Base-by-base conservation (phyloP, 2,329 filamentous ascomycete species). In the Xylariaceae sp. region DNA sequence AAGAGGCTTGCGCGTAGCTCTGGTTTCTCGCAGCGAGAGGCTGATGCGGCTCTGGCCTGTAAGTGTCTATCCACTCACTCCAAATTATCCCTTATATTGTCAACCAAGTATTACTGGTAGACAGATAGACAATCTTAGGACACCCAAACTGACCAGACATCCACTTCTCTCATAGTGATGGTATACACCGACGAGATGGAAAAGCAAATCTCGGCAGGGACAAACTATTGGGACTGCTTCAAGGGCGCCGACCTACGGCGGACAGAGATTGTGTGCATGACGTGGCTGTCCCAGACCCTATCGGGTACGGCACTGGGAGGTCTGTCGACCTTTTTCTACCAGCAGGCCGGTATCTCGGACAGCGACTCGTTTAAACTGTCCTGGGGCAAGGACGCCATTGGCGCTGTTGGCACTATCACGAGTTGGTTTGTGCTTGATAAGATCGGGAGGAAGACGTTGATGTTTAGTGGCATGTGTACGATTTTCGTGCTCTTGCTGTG, bases 141-240 rank as follows among this genome's bases (percentile, higher is more conserved):
- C 21, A 12, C n/a, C 9, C 7, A 31, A 12, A 44, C 48, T 24
- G 21, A 44, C 23, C 12, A 36, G 14, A 23, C 11, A 17, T 12
- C 16, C 17, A 41, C 9, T 19, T 26, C 24, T 14, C 3, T 37
- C 31, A 26, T 71, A 58, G 74, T 78, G 68, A 76, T 79, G 71
- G 53, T 73, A 12, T 73, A 78, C 51, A 79, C 77, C 2, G 73
- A 78, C 53, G 71, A 75, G 66, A 67, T 75, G 60, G 75, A 77
- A 58, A 72, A 74, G 53, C 67, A 70, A 36, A 63, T 71, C 47
- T 65, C 69, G 1, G 51, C 58, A 2, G 76, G 76, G 1, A 73
- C 71, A 0, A 70, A 59, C 1, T 79, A 79, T 53, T 56, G 49
- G 53, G 74, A 79, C 65, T 77, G 75, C 61, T 79, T 79, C 64